phyloP scores from a whole-genome alignment of 2,329 filamentous ascomycete genomes.

The Colletotrichum melonis region DNA sequence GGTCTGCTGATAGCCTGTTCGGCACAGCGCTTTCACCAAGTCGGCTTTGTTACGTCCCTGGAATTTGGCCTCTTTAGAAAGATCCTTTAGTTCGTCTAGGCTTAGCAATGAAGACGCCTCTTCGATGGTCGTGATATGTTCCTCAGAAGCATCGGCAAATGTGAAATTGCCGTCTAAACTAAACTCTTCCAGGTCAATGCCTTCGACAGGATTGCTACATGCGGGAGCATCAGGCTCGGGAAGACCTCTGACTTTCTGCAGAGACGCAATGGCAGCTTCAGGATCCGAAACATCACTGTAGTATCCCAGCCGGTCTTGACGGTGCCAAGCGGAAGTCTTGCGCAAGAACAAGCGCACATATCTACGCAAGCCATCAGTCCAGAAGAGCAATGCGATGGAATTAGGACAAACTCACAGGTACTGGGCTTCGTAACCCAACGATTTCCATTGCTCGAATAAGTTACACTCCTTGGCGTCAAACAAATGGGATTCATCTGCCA shows the following conservation, averaged over 20 bases:
- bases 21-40: slow-evolving; percentile 78
- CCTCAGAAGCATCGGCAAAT: slow-evolving; percentile 84
- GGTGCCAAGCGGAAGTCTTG: slow-evolving; percentile 93
- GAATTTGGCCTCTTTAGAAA: slow-evolving; percentile 89
- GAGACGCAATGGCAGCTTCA: slow-evolving; percentile 69
- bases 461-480: slow-evolving; percentile 83
- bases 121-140: slow-evolving; percentile 80
- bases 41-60: slow-evolving; percentile 90
- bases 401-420: slow-evolving; percentile 76
- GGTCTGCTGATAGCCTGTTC: slow-evolving; percentile 78
- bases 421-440: slow-evolving; percentile 84
- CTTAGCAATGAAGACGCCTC: slow-evolving; percentile 85
- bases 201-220: slow-evolving; percentile 39
- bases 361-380: slow-evolving; percentile 54
- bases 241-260: slow-evolving; percentile 70
- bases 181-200: slow-evolving; percentile 53
- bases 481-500: slow-evolving; percentile 88
- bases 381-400: not conserved
- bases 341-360: slow-evolving; percentile 94
- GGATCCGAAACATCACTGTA: slow-evolving; percentile 85
- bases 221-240: slow-evolving; percentile 50
- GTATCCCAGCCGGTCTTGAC: slow-evolving; percentile 81
- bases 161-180: slow-evolving; percentile 69
- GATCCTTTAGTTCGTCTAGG: slow-evolving; percentile 86
- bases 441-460: slow-evolving; percentile 82